These are phyloP conservation scores for Fusarium succisae DNA, from an alignment of 2,329 filamentous ascomycete species.

Conservation along the genomic window DNA sequence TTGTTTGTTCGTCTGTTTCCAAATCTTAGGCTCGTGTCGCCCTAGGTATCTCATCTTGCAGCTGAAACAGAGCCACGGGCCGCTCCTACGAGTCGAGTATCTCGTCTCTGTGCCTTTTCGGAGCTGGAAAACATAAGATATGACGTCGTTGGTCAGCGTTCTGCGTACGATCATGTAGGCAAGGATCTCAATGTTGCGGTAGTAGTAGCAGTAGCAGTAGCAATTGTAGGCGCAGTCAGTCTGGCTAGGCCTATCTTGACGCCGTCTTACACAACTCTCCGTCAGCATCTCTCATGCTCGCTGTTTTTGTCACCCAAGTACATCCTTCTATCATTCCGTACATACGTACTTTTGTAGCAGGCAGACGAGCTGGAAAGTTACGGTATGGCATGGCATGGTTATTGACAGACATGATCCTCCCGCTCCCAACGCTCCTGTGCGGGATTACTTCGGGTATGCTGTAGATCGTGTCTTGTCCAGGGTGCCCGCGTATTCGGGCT, in stretches of 20 bases:
- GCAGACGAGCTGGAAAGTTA: neutral
- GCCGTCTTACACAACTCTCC: constrained; percentile 10
- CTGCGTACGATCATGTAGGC: neutral
- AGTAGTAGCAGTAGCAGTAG: constrained; percentile 27
- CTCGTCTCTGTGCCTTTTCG: constrained; percentile 1
- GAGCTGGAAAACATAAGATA: constrained; percentile 15
- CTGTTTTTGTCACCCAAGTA: neutral
- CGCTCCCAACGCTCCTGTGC: neutral
- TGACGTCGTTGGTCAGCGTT: constrained; percentile 22
- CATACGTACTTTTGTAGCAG: neutral
- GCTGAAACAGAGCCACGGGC: constrained; percentile 34
- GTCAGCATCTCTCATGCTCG: constrained; percentile 6
- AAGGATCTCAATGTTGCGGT: constrained; percentile 21
- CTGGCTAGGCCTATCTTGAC: constrained; percentile 8
- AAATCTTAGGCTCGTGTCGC: constrained; percentile 21
- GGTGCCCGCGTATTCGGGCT: constrained; percentile 12
- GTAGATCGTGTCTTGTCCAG: constrained; percentile 16
- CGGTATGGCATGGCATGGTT: neutral
- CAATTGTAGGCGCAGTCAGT: constrained; percentile 15
- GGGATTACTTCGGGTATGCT: constrained; percentile 21
- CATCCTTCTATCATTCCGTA: neutral
- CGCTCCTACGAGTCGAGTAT: neutral
- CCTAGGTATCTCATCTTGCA: constrained; percentile 18
- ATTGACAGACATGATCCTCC: constrained; percentile 19
- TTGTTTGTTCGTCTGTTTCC: constrained; percentile 20